Base-by-base conservation (phyloP, 345 rosid species). In the Salix udensis region DNA sequence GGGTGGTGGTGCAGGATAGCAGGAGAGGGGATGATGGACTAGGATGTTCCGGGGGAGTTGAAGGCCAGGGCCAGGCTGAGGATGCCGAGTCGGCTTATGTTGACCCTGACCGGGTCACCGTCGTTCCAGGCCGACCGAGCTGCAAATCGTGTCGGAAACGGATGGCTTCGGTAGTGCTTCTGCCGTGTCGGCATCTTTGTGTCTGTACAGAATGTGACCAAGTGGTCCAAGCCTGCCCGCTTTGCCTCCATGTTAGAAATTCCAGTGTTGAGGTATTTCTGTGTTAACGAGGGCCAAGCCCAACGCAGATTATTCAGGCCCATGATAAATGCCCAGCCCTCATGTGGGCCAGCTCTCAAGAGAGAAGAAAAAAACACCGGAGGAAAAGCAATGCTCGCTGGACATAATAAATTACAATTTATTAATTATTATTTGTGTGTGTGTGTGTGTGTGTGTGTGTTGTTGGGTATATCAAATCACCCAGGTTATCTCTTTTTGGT, bases 181-280 rank as follows among this genome's bases (percentile, higher is more conserved):
- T 94, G 88, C 97, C 98, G 80, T 94, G 98, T 83, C 97, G 97
- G 68, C 98, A 94, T 84, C 89, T 94, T 58, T 85, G 90, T 66
- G 71, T 91, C 2, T 94, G 98, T 81, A 81, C 84, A 79, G 92
- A 74, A 58, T 94, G 98, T 72, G 92, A 93, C 79, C 86, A 81
- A 24, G 78, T 85, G 70, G 91, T 83, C 21, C 83, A 81, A 21
- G 84, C 88, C 28, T 94, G 98, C 88, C 98, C 98, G 36, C 82
- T 92, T 28, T 94, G 98, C 87, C 87, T 84, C 78, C 71, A 76
- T 74, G 74, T 79, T 68, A 89, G 88, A 75, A 89, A 85, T 65
- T 90, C 95, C 16, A 87, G 97, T 81, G 97, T 93, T 5, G 95
- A 93, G 78, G 91, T 93, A 79, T 91, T 78, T 82, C 86, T 91